A percentile compares a stretch with the other conserved stretches of the same genome.
Evolutionary conservation across 352 stramenopile genomes (phyloP).

Genomic region (Pythium myriotylum): DNA sequence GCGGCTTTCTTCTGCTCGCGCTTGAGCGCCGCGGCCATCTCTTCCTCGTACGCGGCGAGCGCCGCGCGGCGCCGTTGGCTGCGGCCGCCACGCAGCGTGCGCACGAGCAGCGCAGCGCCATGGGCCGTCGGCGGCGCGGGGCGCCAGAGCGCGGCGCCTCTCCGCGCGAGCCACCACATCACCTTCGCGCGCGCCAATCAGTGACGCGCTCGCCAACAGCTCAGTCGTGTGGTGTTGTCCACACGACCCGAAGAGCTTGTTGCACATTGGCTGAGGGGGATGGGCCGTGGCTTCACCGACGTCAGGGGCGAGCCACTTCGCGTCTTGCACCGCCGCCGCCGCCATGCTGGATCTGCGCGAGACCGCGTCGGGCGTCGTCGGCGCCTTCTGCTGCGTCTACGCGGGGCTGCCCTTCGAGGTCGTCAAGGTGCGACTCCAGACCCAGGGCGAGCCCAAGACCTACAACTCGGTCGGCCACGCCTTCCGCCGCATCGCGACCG

Average conservation of each 20-base stretch:
- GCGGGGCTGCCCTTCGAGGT: conserved; percentile 88
- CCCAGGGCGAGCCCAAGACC: conserved; percentile 53
- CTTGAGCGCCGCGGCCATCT: conserved; percentile 14
- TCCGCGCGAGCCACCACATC: conserved; percentile 21
- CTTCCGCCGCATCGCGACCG: conserved; percentile 68
- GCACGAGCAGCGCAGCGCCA: conserved; percentile 10
- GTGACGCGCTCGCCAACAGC: conserved; percentile 9
- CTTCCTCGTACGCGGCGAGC: conserved; percentile 14
- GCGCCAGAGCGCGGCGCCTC: background rate
- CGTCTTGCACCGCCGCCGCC: background rate
- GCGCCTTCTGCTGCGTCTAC: conserved; percentile 85
- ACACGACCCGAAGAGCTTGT: background rate
- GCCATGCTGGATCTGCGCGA: conserved; percentile 76
- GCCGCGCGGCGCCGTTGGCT: conserved; percentile 9
- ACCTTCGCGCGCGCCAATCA: conserved; percentile 22
- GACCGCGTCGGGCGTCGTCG: conserved; percentile 72
- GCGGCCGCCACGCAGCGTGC: conserved; percentile 20
- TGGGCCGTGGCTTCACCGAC: too few relatives aligned
- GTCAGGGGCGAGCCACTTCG: conserved; percentile 1
- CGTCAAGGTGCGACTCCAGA: conserved; percentile 87
- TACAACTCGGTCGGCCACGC: conserved; percentile 71
- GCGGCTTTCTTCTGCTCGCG: conserved; percentile 18
- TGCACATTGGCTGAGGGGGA: background rate
- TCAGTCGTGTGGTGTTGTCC: conserved; percentile 10
- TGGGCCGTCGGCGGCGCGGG: background rate